Evolutionary conservation across 2,329 filamentous ascomycete species (phyloP), one percentile per base, ranked within the genome.

Genomic region (Macrophomina pseudophaseolina): DNA sequence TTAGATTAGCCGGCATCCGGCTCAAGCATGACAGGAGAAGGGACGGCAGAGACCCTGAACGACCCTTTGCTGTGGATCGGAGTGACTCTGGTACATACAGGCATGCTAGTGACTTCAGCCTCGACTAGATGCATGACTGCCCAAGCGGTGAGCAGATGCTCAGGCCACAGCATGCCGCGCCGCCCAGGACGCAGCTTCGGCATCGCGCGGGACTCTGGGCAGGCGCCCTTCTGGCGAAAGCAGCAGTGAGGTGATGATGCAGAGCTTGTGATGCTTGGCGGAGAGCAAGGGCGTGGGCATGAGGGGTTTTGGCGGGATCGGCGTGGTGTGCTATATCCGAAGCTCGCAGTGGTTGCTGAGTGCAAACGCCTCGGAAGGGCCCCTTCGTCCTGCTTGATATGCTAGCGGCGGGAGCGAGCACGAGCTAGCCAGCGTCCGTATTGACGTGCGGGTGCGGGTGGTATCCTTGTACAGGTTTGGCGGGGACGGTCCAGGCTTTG

Each of bases 61-160:
- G 7, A 18, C 44, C 11, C 32, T 60, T 33, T 35, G 11, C 40
- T n/a, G 42, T 33, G 28, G 33, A n/a, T 35, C 14, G 54, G 8
- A 1, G n/a, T 18, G 32, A 35, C 12, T 12, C 23, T 6, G 44
- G 9, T 16, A 6, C 6, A 16, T 62, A 49, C 30, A 30, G 16
- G 18, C 28, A 49, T 49, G 23, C 23, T 38, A 6, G 44, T 9
- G n/a, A 4, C 11, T 38, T 16, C 32, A 23, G 58, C 28, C 44
- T 62, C 58, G 30, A 62, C 9, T 38, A 12, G 44, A 48, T 8
- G 58, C 58, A 62, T 48, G 58, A 12, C 42, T 62, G 58, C 58
- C 58, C 58, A 62, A 62, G 28, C 4, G 44, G 32, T 62, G 44
- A 62, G 58, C 58, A 62, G 58, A 49, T 49, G 11, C 42, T 62